Percentiles rank a stretch among this genome's conserved stretches.
These are phyloP conservation scores for Phytophthora syringae DNA, from an alignment of 352 stramenopile genomes.

Conservation along the genomic window DNA sequence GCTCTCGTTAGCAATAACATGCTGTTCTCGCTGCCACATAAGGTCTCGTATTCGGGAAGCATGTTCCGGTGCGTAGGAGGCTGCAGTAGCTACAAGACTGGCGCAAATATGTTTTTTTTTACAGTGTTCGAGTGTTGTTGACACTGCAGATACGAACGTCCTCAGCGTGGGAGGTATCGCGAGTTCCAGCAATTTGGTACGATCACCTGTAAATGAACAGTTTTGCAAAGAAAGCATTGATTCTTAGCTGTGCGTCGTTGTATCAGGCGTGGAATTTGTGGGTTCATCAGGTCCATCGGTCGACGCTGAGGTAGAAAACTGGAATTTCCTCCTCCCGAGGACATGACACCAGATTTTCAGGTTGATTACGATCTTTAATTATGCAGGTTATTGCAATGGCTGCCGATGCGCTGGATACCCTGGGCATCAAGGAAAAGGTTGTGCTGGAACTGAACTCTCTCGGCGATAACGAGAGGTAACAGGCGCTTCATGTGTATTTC, in stretches of 20 bases:
- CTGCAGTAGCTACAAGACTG: no score
- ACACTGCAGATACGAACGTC: constrained; percentile 78
- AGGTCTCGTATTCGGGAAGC: constrained; percentile 84
- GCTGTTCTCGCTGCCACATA: constrained; percentile 75
- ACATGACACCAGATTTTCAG: no score
- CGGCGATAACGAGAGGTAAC: constrained; percentile 78
- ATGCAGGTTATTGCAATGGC: constrained; percentile 83
- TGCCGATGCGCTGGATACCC: constrained; percentile 50
- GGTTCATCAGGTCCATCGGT: constrained; percentile 78
- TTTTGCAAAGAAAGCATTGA: not conserved
- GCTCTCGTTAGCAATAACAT: constrained; percentile 83
- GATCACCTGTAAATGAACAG: not conserved
- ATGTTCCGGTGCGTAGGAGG: constrained; percentile 82
- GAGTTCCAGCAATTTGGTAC: constrained; percentile 91
- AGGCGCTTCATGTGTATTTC: not conserved
- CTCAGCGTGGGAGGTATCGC: constrained; percentile 84
- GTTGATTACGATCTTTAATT: not conserved
- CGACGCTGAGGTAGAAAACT: constrained; percentile 67
- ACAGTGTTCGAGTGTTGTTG: constrained; percentile 1
- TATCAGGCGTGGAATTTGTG: constrained; percentile 79
- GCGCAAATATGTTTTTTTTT: no score
- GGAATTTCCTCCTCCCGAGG: no score
- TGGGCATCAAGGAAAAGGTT: constrained; percentile 71
- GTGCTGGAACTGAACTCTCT: constrained; percentile 85
- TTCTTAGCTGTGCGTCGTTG: constrained; percentile 8